Percentiles rank a stretch among this genome's conserved stretches.
phyloP scores from a whole-genome alignment of 2,329 filamentous ascomycete genomes.

The Grosmannia serpens region DNA sequence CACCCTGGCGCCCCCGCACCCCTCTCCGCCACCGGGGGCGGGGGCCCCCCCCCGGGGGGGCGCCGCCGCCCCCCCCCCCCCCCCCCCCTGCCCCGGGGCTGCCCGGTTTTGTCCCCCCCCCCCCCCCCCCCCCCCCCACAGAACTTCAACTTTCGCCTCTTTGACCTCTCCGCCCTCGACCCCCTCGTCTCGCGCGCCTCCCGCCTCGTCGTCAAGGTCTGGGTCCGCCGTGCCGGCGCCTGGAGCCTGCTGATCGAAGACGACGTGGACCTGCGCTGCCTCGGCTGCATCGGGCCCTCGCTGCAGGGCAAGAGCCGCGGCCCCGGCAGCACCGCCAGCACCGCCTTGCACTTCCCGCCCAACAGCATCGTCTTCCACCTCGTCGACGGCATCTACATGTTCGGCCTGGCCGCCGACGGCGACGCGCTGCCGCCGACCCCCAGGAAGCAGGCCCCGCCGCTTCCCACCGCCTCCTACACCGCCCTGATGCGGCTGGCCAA shows the following conservation, averaged over 20 bases:
- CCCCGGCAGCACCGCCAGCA: neutral
- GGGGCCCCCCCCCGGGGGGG: too few species aligned
- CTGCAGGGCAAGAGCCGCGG: constrained; percentile 36
- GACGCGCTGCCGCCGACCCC: neutral
- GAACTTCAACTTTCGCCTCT: constrained; percentile 83
- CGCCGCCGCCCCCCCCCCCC: too few species aligned
- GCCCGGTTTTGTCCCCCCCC: too few species aligned
- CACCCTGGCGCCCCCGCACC: too few species aligned
- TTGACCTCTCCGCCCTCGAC: constrained; percentile 57
- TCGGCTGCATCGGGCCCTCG: constrained; percentile 67
- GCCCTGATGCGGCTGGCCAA: constrained; percentile 80
- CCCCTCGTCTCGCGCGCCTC: constrained; percentile 55
- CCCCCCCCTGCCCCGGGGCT: too few species aligned
- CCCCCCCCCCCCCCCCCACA: constrained; percentile 13
- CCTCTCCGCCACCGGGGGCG: too few species aligned
- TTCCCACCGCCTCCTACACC: constrained; percentile 70
- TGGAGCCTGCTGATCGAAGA: constrained; percentile 60
- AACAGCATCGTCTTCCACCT: constrained; percentile 84
- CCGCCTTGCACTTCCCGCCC: constrained; percentile 53
- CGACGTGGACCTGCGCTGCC: constrained; percentile 53
- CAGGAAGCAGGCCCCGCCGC: constrained; percentile 39
- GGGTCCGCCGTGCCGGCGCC: constrained; percentile 49
- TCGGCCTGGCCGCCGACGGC: neutral
- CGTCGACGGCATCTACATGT: constrained; percentile 71
- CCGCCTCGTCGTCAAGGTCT: constrained; percentile 57